Conservation (phyloP, 2,329 filamentous ascomycete species). For the Aspergillus sp. region DNA sequence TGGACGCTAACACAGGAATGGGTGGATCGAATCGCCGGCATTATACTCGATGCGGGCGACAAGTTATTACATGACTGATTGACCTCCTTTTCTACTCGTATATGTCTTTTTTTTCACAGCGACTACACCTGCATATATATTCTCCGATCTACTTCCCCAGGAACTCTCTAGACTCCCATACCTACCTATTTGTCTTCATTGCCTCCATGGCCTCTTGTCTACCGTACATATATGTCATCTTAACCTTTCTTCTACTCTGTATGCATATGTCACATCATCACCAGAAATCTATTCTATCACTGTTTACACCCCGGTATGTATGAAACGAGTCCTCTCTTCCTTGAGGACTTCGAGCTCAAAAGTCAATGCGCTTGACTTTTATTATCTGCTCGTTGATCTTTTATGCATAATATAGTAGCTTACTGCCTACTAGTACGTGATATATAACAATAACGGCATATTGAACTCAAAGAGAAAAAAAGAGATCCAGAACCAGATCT, state of each 20-base stretch:
- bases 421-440: too few relatives aligned
- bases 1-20: slow-evolving; percentile 68
- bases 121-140: slow-evolving; percentile 3
- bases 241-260: neutral
- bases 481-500: neutral
- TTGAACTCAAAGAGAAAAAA: neutral
- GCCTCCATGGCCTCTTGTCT: neutral
- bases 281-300: neutral
- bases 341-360: too few relatives aligned
- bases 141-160: neutral
- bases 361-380: neutral
- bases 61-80: slow-evolving; percentile 41
- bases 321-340: too few relatives aligned
- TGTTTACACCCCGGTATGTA: too few relatives aligned
- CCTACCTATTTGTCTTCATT: neutral
- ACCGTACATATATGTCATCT: slow-evolving; percentile 1
- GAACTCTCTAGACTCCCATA: neutral
- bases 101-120: neutral
- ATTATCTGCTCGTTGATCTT: too few relatives aligned
- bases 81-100: slow-evolving; percentile 2
- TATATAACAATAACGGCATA: neutral
- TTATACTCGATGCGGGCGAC: slow-evolving; percentile 63
- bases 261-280: neutral
- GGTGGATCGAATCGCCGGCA: slow-evolving; percentile 69
- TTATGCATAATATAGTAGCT: too few relatives aligned